These are phyloP conservation scores for Thielaviopsis euricoi DNA, from an alignment of 2,329 filamentous ascomycete genomes.

Conservation along the genomic window DNA sequence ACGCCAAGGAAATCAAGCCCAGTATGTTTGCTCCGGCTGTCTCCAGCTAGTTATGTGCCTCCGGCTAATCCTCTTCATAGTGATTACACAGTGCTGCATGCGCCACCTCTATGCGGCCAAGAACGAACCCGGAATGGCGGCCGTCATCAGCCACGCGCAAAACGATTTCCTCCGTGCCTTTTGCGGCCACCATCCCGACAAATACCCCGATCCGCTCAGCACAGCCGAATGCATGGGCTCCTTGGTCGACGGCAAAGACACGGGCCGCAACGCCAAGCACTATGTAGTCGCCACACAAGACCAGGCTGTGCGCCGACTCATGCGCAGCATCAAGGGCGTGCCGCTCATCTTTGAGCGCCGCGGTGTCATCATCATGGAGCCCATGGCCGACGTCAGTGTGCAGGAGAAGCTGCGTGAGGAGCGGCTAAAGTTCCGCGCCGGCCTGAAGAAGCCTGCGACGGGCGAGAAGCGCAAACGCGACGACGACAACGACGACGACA, in stretches of 20 bases:
- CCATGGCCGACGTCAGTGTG: constrained; percentile 53
- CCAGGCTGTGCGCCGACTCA: constrained; percentile 39
- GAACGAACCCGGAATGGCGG: constrained; percentile 32
- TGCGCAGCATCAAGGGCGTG: constrained; percentile 54
- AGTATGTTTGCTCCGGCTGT: constrained; percentile 30
- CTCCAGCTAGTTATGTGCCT: background rate
- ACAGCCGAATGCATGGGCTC: constrained; percentile 53
- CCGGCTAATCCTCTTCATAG: constrained; percentile 21
- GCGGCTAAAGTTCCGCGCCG: constrained; percentile 55
- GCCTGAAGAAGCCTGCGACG: constrained; percentile 36
- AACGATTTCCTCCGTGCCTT: constrained; percentile 52
- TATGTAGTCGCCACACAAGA: constrained; percentile 68
- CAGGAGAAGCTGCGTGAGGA: constrained; percentile 51
- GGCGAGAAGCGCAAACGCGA: constrained; percentile 34
- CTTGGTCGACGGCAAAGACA: constrained; percentile 65
- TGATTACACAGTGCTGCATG: constrained; percentile 71
- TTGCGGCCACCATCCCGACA: constrained; percentile 60
- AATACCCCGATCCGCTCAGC: constrained; percentile 53
- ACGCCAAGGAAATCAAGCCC: constrained; percentile 63
- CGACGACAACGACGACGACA: constrained; percentile 24
- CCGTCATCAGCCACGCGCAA: constrained; percentile 61
- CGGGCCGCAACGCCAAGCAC: constrained; percentile 56
- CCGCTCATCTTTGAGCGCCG: constrained; percentile 65
- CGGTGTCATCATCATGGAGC: constrained; percentile 56
- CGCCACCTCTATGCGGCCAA: constrained; percentile 56